Evolutionary conservation across 2,329 filamentous ascomycete genomes (phyloP), one percentile per base, ranked within the genome.

Genomic region (Dactylonectria macrodidyma): DNA sequence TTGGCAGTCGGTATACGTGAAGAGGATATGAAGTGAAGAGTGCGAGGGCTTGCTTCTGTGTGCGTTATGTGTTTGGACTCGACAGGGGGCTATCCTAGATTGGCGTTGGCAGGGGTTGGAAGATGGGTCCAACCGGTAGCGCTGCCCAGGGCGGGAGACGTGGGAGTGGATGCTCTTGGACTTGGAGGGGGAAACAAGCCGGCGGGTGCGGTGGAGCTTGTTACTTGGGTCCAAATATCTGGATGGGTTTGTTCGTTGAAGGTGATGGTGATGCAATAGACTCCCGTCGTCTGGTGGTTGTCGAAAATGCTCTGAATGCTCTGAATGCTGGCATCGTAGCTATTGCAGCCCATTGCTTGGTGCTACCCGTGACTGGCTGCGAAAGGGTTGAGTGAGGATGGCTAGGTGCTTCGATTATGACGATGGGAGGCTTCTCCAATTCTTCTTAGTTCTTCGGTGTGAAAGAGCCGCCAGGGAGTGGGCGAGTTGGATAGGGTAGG

Each of bases 61-160:
- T 58, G 61, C 57, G 64, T 54, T 75, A 68, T 73, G 65, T 68
- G 70, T 66, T 59, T 51, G 69, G 66, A 50, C 71, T 72, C 72
- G 74, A 75, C 76, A 75, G 63, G 76, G 76, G 77, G 64, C 65
- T 3, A 71, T 72, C 76, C 76, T 68, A 66, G 75, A 72, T 74
- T 71, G 70, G 65, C 62, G 66, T 67, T 58, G 59, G 65, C 71
- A 73, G 69, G 71, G 68, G 68, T 73, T 66, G 55, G 50, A 52
- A 44, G 52, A 66, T 62, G 58, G 52, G 50, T 54, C 63, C 50
- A 59, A 44, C 44, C 44, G 46, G 47, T 59, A 59, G 47, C 51
- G 57, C 36, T 7, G 61, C 46, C 59, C 51, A 67, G 55, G 50
- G 46, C 47, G 62, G 58, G 63, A 65, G 62, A 65, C 62, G 50